Base-by-base conservation (phyloP, 2,329 filamentous ascomycete genomes). In the Diaporthe sp. region DNA sequence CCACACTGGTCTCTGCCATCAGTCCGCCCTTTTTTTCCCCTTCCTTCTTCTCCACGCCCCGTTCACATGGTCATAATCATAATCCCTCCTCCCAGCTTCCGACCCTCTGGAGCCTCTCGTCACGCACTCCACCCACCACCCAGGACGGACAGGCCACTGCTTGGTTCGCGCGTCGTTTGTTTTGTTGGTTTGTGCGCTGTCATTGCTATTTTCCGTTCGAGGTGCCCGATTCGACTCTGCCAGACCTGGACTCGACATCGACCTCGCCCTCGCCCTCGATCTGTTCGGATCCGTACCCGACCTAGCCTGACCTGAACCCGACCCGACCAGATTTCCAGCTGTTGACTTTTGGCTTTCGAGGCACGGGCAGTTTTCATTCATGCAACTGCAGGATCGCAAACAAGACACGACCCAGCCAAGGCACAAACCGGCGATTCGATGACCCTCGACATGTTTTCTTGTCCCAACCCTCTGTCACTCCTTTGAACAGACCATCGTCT, bases 391-490 rank as follows among this genome's bases (percentile, higher is more conserved):
- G n/a, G n/a, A 58, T 51, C 53, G 25, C 55, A 55, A 31, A 44
- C 65, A 42, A 70, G 46, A 55, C 65, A 70, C 31, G 65, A 55
- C 65, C 49, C 65, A 55, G 65, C 34, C 65, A 70, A 70, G 65
- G 65, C 65, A 51, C 65, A 19, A 68, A 55, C 65, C 65, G n/a
- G 65, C 49, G 22, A 70, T 31, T 70, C 49, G 34, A 70, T 55
- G 49, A 42, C n/a, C 34, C 49, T 28, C 49, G 65, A 55, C 65
- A 70, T 70, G 75, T 31, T 55, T 46, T 73, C 71, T 65, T 44
- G 58, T 42, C 70, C 57, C 39, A 61, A 58, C 61, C 46, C 75
- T 73, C 49, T 72, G 73, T 75, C 73, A 62, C 76, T 77, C 76
- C 73, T 71, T 77, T 77, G 71, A 77, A 67, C 73, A 65, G 51